Evolutionary conservation across 345 rosid genomes (phyloP).

Genomic region (Camelina laxa): DNA sequence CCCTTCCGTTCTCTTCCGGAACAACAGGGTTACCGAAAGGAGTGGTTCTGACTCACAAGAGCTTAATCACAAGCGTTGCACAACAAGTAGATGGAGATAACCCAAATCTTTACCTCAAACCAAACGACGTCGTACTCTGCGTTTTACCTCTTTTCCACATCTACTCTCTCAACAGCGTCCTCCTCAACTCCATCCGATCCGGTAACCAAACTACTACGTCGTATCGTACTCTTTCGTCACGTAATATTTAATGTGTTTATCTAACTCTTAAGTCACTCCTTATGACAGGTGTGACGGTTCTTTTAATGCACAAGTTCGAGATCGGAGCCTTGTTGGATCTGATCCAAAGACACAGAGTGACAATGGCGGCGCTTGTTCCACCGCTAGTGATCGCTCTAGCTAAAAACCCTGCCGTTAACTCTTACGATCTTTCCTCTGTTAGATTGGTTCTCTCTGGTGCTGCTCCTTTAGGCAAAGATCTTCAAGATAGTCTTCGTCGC

Average conservation of each 20-base stretch:
- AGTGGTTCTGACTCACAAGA: conserved; percentile 78
- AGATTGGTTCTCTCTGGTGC: conserved; percentile 90
- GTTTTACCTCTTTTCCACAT: conserved; percentile 89
- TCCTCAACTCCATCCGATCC: conserved; percentile 65
- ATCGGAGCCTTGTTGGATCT: conserved; percentile 71
- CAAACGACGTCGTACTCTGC: conserved; percentile 74
- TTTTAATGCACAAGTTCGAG: conserved; percentile 91
- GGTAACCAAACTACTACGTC: conserved; percentile 11
- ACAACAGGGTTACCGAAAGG: conserved; percentile 95
- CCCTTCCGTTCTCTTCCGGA: conserved; percentile 87
- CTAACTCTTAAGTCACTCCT: not conserved
- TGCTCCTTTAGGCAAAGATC: conserved; percentile 92
- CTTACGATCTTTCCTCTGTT: conserved; percentile 70
- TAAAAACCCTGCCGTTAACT: conserved; percentile 68
- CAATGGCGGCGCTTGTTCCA: conserved; percentile 87
- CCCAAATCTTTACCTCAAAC: conserved; percentile 65
- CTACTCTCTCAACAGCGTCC: conserved; percentile 75
- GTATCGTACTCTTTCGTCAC: not conserved
- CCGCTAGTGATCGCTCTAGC: conserved; percentile 85
- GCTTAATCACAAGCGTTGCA: conserved; percentile 85
- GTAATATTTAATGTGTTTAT: not conserved
- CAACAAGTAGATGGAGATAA: conserved; percentile 97
- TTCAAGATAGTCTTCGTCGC: conserved; percentile 66
- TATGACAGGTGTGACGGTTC: conserved; percentile 60
- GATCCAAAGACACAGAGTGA: conserved; percentile 68